A percentile compares a stretch with the other conserved stretches of the same genome.
Evolutionary conservation across 208 protist genomes (phyloP).

Genomic region (Crithidia expoeki): DNA sequence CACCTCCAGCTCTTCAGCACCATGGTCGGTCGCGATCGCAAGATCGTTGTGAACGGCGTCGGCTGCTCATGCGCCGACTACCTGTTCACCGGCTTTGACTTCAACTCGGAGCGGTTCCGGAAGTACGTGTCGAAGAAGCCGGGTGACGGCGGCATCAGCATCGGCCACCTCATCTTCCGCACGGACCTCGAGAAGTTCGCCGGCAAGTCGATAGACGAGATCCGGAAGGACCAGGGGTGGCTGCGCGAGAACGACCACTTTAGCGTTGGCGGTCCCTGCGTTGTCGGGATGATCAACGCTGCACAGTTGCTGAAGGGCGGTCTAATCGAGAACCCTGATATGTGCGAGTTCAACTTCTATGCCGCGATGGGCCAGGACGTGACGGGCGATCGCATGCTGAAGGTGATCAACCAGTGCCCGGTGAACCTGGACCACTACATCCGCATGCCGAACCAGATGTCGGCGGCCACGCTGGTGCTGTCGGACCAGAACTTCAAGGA

Average conservation of each 20-base stretch:
- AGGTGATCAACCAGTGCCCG: conserved; percentile 24
- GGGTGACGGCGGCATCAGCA: conserved; percentile 35
- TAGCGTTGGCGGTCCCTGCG: conserved; percentile 43
- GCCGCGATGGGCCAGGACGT: conserved; percentile 36
- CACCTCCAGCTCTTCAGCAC: too few relatives aligned
- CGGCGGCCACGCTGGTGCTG: conserved; percentile 32
- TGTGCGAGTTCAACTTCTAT: conserved; percentile 36
- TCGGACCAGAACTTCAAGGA: conserved; percentile 36
- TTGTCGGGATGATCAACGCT: conserved; percentile 37
- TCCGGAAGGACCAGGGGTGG: conserved; percentile 35
- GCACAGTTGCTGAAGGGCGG: conserved; percentile 36
- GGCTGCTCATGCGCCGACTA: conserved; percentile 37
- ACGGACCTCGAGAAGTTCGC: conserved; percentile 29
- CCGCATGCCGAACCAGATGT: conserved; percentile 14
- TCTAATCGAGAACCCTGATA: conserved; percentile 12
- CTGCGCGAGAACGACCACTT: conserved; percentile 32
- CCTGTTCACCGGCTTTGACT: conserved; percentile 40
- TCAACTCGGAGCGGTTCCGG: conserved; percentile 26
- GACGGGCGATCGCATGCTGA: conserved; percentile 25
- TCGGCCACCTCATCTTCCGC: conserved; percentile 37
- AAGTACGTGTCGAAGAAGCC: conserved; percentile 28
- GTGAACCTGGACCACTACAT: conserved; percentile 22
- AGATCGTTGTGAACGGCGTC: conserved; percentile 28
- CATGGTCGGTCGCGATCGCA: conserved; percentile 11
- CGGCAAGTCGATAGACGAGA: conserved; percentile 31